Conservation (phyloP, 805 yeast species). For the Saturnispora bothae region DNA sequence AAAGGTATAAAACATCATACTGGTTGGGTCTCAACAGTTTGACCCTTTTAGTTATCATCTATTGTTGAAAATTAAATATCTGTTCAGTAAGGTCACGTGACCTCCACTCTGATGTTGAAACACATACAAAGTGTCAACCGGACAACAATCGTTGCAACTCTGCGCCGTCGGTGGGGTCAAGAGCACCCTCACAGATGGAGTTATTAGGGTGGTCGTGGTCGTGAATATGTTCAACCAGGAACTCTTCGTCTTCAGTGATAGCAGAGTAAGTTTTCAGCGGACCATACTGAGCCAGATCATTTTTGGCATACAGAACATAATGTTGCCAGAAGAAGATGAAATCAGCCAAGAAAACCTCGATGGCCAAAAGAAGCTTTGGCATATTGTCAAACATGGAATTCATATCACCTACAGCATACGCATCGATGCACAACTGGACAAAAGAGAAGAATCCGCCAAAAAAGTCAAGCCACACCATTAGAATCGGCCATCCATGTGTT, state of each 20-base stretch:
- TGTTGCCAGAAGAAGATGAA: constrained; percentile 26
- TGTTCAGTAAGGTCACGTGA: too few relatives aligned
- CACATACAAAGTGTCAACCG: too few relatives aligned
- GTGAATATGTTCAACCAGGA: constrained; percentile 23
- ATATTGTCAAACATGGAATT: constrained; percentile 21
- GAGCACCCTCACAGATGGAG: constrained; percentile 9
- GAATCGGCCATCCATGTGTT: constrained; percentile 30
- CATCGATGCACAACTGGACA: constrained; percentile 24
- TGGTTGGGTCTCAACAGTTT: too few relatives aligned
- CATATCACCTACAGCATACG: constrained; percentile 18
- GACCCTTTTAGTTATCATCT: too few relatives aligned
- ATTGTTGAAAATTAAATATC: too few relatives aligned
- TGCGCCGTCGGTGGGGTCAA: constrained; percentile 16
- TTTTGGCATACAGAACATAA: constrained; percentile 22
- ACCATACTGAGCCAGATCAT: constrained; percentile 18
- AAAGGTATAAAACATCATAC: too few relatives aligned
- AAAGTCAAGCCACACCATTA: constrained; percentile 26
- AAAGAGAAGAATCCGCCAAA: constrained; percentile 24
- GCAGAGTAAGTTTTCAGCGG: constrained; percentile 16
- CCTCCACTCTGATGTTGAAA: too few relatives aligned
- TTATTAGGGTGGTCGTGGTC: constrained; percentile 23
- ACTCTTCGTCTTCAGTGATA: constrained; percentile 24
- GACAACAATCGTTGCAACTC: constrained; percentile 19
- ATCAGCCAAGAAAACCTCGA: constrained; percentile 25
- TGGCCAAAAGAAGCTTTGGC: constrained; percentile 24